phyloP scores from a whole-genome alignment of 768 basidiomycete genomes.

The Lactarius quietus region DNA sequence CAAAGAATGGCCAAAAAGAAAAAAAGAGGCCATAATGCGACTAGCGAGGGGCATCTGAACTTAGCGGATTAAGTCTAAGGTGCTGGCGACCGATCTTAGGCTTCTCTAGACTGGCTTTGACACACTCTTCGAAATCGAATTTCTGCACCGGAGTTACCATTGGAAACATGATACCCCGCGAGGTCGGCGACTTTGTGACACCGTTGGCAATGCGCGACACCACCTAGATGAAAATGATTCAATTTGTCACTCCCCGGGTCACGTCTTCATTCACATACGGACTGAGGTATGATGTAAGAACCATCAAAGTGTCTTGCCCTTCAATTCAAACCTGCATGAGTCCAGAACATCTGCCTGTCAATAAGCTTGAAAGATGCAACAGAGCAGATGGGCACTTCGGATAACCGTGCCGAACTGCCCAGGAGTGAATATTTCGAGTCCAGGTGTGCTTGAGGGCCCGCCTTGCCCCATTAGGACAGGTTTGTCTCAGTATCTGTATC shows the following conservation, averaged over 20 bases:
- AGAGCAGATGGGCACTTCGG: conserved; percentile 4
- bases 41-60: neutral
- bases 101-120: neutral
- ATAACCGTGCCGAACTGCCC: neutral
- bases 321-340: neutral
- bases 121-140: neutral
- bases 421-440: neutral
- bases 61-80: neutral
- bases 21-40: neutral
- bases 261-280: neutral
- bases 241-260: neutral
- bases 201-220: neutral
- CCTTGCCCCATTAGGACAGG: neutral
- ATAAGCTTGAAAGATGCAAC: neutral
- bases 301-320: neutral
- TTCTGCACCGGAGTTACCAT: conserved; percentile 8
- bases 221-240: neutral
- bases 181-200: neutral
- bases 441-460: neutral
- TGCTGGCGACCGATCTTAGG: neutral
- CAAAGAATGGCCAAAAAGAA: neutral
- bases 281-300: neutral
- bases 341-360: neutral
- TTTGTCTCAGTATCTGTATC: neutral
- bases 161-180: neutral